Evolutionary conservation across 345 rosid species (phyloP).

Genomic region (Rhodamnia argentea): DNA sequence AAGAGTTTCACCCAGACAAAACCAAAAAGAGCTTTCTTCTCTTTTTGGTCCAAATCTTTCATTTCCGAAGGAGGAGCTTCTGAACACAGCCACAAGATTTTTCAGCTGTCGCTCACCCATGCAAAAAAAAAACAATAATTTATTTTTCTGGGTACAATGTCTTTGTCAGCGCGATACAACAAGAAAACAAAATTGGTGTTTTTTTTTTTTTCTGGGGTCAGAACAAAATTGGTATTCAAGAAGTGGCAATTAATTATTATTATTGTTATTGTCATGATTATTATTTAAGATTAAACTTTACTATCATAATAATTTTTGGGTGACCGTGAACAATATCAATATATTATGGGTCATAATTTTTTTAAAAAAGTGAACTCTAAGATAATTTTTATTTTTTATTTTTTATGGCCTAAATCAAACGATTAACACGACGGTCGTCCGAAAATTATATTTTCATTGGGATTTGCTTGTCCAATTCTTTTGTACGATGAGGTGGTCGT

Average conservation of each 20-base stretch:
- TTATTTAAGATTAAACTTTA: background rate
- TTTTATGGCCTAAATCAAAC: too few species aligned
- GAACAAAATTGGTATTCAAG: background rate
- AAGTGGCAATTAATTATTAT: background rate
- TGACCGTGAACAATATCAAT: too few species aligned
- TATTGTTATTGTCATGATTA: background rate
- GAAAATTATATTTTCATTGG: too few species aligned
- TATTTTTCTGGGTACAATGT: background rate
- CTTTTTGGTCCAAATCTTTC: too few species aligned
- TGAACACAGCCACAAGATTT: background rate
- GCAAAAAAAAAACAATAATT: background rate
- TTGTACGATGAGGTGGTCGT: background rate
- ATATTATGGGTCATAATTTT: too few species aligned
- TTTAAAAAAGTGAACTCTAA: accelerated
- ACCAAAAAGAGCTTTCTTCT: too few species aligned
- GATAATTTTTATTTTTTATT: too few species aligned
- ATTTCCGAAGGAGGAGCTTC: too few species aligned
- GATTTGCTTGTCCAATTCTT: background rate
- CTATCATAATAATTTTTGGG: too few species aligned
- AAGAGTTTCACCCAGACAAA: too few species aligned
- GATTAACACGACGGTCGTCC: too few species aligned
- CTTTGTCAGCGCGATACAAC: background rate
- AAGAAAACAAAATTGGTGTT: background rate
- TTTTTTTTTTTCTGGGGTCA: too few species aligned
- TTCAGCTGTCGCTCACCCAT: background rate